These are phyloP conservation scores for Punica granatum DNA, from an alignment of 345 rosid genomes.

Conservation along the genomic window DNA sequence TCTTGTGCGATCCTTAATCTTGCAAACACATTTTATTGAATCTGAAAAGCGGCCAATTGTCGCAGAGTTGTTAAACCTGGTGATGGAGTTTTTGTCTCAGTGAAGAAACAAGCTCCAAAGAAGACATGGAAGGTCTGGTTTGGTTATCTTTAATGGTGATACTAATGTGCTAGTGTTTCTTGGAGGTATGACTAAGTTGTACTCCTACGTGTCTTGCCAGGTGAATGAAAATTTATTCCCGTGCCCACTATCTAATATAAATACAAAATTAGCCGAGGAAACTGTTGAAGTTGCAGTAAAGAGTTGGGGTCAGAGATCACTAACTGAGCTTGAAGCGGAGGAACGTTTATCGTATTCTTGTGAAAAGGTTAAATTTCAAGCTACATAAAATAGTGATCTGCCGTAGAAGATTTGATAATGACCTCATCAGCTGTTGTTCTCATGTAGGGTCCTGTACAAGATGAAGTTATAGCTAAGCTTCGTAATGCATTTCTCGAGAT, in stretches of 20 bases:
- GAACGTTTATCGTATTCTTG: conserved; percentile 90
- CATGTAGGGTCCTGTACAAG: conserved; percentile 78
- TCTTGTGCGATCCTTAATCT: not conserved
- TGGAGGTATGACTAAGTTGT: not conserved
- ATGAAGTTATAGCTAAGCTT: conserved; percentile 79
- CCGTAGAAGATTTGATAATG: not conserved
- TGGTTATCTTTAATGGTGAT: not conserved
- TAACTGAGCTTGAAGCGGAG: conserved; percentile 93
- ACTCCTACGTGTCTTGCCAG: conserved; percentile 20
- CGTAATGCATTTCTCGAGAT: conserved; percentile 70
- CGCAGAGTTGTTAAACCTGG: conserved; percentile 69
- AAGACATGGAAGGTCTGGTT: conserved; percentile 80
- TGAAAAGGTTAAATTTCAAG: conserved; percentile 58
- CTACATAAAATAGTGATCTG: conserved; percentile 5
- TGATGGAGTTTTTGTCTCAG: conserved; percentile 77
- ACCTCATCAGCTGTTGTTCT: not conserved
- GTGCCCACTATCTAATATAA: conserved; percentile 61
- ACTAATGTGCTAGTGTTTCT: not conserved
- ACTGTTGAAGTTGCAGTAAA: conserved; percentile 74
- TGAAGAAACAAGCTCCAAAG: conserved; percentile 76
- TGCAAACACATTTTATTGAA: not conserved
- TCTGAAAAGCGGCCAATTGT: conserved; percentile 11
- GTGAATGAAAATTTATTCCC: conserved; percentile 87
- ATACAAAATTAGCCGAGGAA: conserved; percentile 65
- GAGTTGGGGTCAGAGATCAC: conserved; percentile 79